Conservation (phyloP, 352 stramenopile genomes). For the Globisporangium abappressorium region DNA sequence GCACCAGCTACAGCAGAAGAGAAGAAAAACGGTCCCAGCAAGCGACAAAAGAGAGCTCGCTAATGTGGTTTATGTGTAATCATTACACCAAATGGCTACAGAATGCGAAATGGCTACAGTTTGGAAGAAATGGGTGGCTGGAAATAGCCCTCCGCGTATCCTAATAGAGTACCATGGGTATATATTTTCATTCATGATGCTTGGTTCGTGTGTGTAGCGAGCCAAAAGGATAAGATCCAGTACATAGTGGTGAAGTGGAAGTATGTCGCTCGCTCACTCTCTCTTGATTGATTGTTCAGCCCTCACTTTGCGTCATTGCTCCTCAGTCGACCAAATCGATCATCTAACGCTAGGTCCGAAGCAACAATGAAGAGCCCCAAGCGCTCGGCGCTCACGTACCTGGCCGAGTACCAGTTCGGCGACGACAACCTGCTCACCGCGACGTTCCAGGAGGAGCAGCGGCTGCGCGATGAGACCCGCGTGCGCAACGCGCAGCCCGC, state of each 20-base stretch:
- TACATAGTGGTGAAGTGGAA: background rate
- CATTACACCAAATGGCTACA: background rate
- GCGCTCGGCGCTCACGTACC: conserved; percentile 39
- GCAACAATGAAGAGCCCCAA: conserved; percentile 44
- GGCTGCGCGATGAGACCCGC: conserved; percentile 42
- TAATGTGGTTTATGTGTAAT: background rate
- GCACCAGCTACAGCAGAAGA: background rate
- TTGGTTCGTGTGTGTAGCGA: background rate
- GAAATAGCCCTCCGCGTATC: background rate
- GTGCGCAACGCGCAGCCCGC: conserved; percentile 44
- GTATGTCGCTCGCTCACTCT: background rate
- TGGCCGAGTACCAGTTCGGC: conserved; percentile 63
- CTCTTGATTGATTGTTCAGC: background rate
- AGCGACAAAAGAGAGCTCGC: conserved; percentile 1
- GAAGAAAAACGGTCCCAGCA: background rate
- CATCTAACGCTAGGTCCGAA: background rate
- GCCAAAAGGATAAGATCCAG: background rate
- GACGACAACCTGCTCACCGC: conserved; percentile 62
- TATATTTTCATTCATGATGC: background rate
- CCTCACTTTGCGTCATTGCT: background rate
- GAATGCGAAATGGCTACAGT: background rate
- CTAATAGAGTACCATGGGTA: background rate
- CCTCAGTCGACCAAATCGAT: background rate
- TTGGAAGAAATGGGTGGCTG: background rate
- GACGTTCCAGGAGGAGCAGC: conserved; percentile 40